Percentiles rank a stretch among this genome's conserved stretches.
phyloP scores from a whole-genome alignment of 2,329 filamentous ascomycete species.

The Torrubiellomyces zombiae region DNA sequence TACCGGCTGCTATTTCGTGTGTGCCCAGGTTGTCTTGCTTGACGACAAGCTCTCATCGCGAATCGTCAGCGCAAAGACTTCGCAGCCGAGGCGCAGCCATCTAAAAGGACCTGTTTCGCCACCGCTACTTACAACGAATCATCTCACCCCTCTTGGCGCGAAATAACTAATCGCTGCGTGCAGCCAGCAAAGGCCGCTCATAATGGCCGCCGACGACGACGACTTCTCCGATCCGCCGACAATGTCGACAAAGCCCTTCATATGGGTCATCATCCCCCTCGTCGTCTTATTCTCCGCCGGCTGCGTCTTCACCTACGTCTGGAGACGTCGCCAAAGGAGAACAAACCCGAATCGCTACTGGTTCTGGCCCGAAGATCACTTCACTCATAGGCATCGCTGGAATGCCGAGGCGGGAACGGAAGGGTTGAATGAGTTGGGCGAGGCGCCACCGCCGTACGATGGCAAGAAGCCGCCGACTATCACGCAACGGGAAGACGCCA shows the following conservation, averaged over 20 bases:
- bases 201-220: slow-evolving; percentile 4
- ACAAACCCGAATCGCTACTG: not conserved
- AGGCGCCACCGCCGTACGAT: slow-evolving; percentile 48
- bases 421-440: slow-evolving; percentile 45
- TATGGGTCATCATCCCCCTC: slow-evolving; percentile 37
- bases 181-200: not conserved
- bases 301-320: slow-evolving; percentile 3
- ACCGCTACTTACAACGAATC: too few species aligned
- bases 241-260: slow-evolving; percentile 34
- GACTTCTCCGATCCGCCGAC: too few species aligned
- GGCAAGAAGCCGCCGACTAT: slow-evolving; percentile 12
- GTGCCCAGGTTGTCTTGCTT: too few species aligned
- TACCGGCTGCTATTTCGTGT: too few species aligned
- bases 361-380: slow-evolving; percentile 1
- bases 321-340: slow-evolving; percentile 3
- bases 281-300: slow-evolving; percentile 25
- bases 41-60: too few species aligned
- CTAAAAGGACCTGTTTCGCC: too few species aligned
- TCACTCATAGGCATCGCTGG: too few species aligned
- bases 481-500: slow-evolving; percentile 1
- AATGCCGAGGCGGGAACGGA: slow-evolving; percentile 21
- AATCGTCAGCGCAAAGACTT: not conserved
- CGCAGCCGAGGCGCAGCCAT: too few species aligned
- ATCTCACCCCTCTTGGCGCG: not conserved
- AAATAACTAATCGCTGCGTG: too few species aligned